A percentile compares a stretch with the other conserved stretches of the same genome.
Conservation (phyloP, 768 basidiomycete genomes). For the Boletus rubescentipes region DNA sequence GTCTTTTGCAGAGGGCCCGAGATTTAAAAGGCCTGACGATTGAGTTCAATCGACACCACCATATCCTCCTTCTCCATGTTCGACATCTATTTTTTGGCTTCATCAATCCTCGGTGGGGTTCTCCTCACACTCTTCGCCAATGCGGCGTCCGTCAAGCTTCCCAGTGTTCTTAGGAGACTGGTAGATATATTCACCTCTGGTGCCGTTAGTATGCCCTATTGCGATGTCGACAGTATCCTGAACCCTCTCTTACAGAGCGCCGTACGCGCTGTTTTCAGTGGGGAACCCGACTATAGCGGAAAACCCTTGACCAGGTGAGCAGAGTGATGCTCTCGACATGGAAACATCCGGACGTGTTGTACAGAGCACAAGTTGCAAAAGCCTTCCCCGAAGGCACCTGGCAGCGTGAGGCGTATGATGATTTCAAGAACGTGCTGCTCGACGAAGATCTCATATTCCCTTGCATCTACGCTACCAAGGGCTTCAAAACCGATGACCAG, state of each 20-base stretch:
- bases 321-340: too few species aligned
- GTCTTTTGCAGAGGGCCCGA: too few species aligned
- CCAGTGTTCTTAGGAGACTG: slow-evolving; percentile 7
- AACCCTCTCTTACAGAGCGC: slow-evolving; percentile 1
- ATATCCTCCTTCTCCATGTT: slow-evolving; percentile 7
- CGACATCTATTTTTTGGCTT: slow-evolving; percentile 10
- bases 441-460: slow-evolving; percentile 23
- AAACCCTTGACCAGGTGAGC: slow-evolving; percentile 18
- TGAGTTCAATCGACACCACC: neutral
- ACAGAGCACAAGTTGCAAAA: slow-evolving; percentile 15
- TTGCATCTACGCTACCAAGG: slow-evolving; percentile 24
- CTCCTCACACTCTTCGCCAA: slow-evolving; percentile 15
- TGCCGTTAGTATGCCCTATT: slow-evolving; percentile 4
- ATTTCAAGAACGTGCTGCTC: slow-evolving; percentile 20
- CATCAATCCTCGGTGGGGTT: slow-evolving; percentile 14
- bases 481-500: slow-evolving; percentile 23
- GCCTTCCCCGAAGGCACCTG: slow-evolving; percentile 16
- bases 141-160: slow-evolving; percentile 8
- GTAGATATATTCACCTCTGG: neutral
- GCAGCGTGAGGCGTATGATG: slow-evolving; percentile 19
- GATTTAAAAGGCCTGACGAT: slow-evolving; percentile 1
- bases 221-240: neutral
- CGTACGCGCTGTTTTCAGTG: neutral
- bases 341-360: neutral
- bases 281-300: slow-evolving; percentile 1